Base-by-base conservation (phyloP, 176 grass and related monocot genomes). In the Musa beccarii region DNA sequence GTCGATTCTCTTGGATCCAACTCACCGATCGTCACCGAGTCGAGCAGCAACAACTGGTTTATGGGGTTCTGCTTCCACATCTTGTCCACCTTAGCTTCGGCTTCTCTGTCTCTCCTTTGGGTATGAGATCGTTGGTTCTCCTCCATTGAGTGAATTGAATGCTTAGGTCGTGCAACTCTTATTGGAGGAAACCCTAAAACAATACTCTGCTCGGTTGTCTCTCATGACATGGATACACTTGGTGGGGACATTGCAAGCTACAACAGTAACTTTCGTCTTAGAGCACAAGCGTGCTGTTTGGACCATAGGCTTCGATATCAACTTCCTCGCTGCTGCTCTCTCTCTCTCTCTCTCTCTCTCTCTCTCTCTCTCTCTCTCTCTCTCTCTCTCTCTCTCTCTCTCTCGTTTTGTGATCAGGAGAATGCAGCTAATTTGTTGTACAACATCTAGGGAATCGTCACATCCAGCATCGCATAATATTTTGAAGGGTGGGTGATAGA, bases 41-140 rank as follows among this genome's bases (percentile, higher is more conserved):
- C 49, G 3, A 22, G 59, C 59, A 23, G 20, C n/a, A 24, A 15
- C 19, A 43, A 77, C 57, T 77, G 59, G 59, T 26, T 66, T 16
- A 34, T 64, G 34, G 59, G 59, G n/a, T 77, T 59, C 43, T 53
- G 52, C 59, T 77, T 77, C 57, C 59, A 65, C 34, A 66, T 77
- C 59, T 49, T 77, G 10, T 49, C 75, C 17, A 77, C 75, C 12
- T 16, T 77, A 25, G 75, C 75, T 52, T 77, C 59, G 59, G 75
- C 75, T 24, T 63, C 49, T 15, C 75, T 77, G 9, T 77, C 53
- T 22, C 49, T 77, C n/a, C 75, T 77, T 10, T 59, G 65, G 75
- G 26, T 28, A 28, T 28, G 1, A 28, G 26, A 28, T n/a, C n/a
- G n/a, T n/a, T n/a, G n/a, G n/a, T 43, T 43, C 26, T 28, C 34